phyloP scores from a whole-genome alignment of 83 land plant genomes.

The Thuja plicata region DNA sequence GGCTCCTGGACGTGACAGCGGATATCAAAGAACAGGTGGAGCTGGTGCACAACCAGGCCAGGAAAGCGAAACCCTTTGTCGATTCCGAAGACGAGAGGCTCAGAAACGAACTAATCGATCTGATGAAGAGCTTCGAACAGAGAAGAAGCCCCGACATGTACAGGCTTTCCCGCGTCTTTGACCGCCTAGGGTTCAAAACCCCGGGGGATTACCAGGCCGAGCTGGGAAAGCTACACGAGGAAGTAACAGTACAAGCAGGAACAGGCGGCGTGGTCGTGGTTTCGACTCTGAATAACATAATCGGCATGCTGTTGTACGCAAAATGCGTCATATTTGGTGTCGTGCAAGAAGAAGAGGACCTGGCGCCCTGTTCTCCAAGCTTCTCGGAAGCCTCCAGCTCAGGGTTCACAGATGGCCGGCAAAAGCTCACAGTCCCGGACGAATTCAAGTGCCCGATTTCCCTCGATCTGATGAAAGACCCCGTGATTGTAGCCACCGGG shows the following conservation, averaged over 20 bases:
- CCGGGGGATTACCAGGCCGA: slow-evolving; percentile 50
- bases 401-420: background rate
- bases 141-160: slow-evolving; percentile 13
- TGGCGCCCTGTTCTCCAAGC: slow-evolving; percentile 13
- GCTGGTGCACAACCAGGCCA: slow-evolving; percentile 55
- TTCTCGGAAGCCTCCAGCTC: background rate
- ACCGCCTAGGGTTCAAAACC: slow-evolving; percentile 35
- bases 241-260: slow-evolving; percentile 36
- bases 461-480: slow-evolving; percentile 82
- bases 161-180: slow-evolving; percentile 26
- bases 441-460: slow-evolving; percentile 79
- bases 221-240: slow-evolving; percentile 45
- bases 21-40: slow-evolving; percentile 68
- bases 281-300: slow-evolving; percentile 40
- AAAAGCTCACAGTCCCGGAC: slow-evolving; percentile 36
- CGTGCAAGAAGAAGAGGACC: background rate
- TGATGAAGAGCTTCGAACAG: slow-evolving; percentile 25
- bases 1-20: slow-evolving; percentile 44
- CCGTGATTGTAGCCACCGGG: slow-evolving; percentile 78
- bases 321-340: slow-evolving; percentile 19
- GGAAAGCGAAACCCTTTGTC: slow-evolving; percentile 25
- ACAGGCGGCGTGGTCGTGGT: slow-evolving; percentile 42
- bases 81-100: slow-evolving; percentile 36
- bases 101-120: slow-evolving; percentile 34
- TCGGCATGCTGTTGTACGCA: slow-evolving; percentile 36